Evolutionary conservation across 805 yeast genomes (phyloP).

Genomic region (Candida pseudofarinosa): DNA sequence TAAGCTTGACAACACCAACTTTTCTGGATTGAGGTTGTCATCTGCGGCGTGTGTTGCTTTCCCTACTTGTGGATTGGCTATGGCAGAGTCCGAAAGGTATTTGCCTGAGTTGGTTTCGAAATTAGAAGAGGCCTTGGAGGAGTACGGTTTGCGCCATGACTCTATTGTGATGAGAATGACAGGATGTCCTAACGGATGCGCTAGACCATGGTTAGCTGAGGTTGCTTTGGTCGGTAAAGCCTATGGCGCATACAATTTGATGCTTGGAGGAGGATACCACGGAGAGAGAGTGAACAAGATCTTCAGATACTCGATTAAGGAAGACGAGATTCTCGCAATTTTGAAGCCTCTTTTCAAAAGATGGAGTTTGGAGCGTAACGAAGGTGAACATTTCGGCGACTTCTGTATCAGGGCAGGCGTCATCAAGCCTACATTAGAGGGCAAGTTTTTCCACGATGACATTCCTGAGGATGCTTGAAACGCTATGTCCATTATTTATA

Average conservation of each 20-base stretch:
- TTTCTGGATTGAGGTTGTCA: constrained; percentile 79
- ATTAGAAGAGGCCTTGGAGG: constrained; percentile 83
- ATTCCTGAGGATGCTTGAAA: constrained; percentile 70
- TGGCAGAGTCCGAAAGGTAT: constrained; percentile 96
- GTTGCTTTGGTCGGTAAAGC: constrained; percentile 96
- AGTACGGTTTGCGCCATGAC: constrained; percentile 89
- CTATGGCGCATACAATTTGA: constrained; percentile 83
- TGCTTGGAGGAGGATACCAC: constrained; percentile 94
- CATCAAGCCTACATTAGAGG: constrained; percentile 84
- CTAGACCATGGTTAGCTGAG: constrained; percentile 98
- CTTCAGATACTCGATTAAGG: constrained; percentile 82
- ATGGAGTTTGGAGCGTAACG: constrained; percentile 89
- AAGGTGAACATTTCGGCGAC: constrained; percentile 95
- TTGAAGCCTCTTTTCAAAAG: constrained; percentile 85
- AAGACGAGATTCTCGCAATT: constrained; percentile 75
- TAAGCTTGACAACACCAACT: constrained; percentile 78
- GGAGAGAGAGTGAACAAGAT: constrained; percentile 92
- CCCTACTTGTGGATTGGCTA: constrained; percentile 98
- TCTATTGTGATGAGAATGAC: constrained; percentile 97
- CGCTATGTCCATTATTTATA: not conserved
- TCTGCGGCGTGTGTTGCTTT: constrained; percentile 97
- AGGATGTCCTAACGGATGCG: constrained; percentile 98
- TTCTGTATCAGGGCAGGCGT: constrained; percentile 84
- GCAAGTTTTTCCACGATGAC: constrained; percentile 92
- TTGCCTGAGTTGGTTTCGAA: constrained; percentile 79